These are phyloP conservation scores for Piper betle DNA, from an alignment of 164 flowering plant species.

Conservation along the genomic window DNA sequence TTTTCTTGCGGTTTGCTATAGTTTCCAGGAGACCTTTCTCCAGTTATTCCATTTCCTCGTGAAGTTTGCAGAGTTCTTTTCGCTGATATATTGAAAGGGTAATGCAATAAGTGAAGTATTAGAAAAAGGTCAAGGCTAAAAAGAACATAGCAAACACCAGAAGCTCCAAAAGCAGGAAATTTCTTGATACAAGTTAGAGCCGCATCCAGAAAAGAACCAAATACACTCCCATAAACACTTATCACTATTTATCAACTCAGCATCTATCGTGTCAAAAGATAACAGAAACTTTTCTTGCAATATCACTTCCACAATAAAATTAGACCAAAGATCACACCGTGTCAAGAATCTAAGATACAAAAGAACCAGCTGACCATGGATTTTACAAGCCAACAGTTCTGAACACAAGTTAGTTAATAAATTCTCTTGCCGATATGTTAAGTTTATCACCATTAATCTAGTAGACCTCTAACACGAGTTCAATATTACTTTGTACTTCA, in stretches of 20 bases:
- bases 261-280: neutral
- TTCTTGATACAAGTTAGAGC: no score
- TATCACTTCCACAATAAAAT: no score
- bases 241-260: neutral
- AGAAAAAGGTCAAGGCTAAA: neutral
- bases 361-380: no score
- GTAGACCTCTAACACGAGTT: no score
- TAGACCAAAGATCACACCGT: no score
- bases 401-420: neutral
- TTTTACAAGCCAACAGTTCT: neutral
- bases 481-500: no score
- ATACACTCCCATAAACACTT: neutral
- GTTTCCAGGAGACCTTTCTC: conserved; percentile 65
- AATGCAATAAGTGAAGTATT: neutral
- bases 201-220: no score
- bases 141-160: neutral
- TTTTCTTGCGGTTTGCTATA: conserved; percentile 76
- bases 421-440: neutral
- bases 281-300: neutral
- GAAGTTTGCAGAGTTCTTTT: conserved; percentile 75
- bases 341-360: no score
- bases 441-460: no score
- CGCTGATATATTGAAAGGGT: conserved; percentile 28
- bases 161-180: neutral
- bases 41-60: conserved; percentile 53